Conservation (phyloP, 495 filamentous ascomycete species). For the Talaromyces borbonicus region DNA sequence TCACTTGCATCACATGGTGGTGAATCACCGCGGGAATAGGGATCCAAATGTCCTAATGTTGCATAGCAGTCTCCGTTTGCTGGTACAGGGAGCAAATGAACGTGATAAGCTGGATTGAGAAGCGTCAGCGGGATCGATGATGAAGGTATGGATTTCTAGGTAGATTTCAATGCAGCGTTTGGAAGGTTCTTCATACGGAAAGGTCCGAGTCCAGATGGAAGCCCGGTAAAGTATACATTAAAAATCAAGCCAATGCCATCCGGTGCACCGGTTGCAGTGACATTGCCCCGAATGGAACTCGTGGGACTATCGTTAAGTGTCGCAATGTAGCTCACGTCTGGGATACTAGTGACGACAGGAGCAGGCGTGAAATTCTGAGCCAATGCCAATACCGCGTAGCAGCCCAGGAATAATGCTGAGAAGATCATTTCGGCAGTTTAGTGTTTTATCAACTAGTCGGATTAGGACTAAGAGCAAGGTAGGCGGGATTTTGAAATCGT, state of each 20-base stretch:
- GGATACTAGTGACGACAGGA: conserved; percentile 48
- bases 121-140: background rate
- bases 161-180: too few relatives aligned
- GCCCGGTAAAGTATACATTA: conserved; percentile 49
- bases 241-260: conserved; percentile 57
- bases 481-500: too few relatives aligned
- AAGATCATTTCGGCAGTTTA: background rate
- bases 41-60: conserved; percentile 59
- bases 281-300: conserved; percentile 49
- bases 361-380: conserved; percentile 39
- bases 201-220: conserved; percentile 55
- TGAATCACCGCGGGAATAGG: conserved; percentile 53
- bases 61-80: conserved; percentile 68
- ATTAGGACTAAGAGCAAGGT: background rate
- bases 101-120: conserved; percentile 57
- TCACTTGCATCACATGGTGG: conserved; percentile 50
- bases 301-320: conserved; percentile 43
- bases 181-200: conserved; percentile 74
- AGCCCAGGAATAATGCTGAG: background rate
- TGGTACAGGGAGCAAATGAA: conserved; percentile 67
- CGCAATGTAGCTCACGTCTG: conserved; percentile 47
- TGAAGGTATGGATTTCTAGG: too few relatives aligned
- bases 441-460: background rate
- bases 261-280: conserved; percentile 43
- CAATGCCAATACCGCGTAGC: background rate